Percentiles rank a stretch among this genome's conserved stretches.
Conservation (phyloP, 306 rosid genomes). For the Cucumis melo region DNA sequence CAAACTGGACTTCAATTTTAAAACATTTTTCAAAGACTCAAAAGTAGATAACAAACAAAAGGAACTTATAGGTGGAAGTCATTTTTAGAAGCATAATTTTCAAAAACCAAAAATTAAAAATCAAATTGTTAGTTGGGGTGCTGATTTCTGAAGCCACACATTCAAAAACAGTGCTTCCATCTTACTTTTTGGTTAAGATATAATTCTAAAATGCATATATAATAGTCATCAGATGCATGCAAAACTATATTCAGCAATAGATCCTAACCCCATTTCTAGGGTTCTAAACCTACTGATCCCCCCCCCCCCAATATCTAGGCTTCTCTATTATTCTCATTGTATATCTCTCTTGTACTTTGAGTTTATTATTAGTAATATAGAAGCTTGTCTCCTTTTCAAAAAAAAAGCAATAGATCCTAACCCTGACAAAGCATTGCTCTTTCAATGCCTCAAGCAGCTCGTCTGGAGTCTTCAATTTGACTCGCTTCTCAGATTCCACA, state of each 20-base stretch:
- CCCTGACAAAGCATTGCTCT: constrained; percentile 65
- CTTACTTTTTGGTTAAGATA: neutral
- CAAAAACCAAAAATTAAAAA: too few relatives aligned
- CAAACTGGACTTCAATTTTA: too few relatives aligned
- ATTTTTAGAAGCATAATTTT: too few relatives aligned
- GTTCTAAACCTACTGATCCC: too few relatives aligned
- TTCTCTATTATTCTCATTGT: too few relatives aligned
- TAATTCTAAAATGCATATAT: neutral
- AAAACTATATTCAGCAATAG: constrained; percentile 7
- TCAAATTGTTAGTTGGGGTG: neutral
- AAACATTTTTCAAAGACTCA: too few relatives aligned
- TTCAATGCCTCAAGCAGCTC: constrained; percentile 73
- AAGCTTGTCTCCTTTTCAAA: too few relatives aligned
- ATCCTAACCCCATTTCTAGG: constrained; percentile 75
- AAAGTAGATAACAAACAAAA: too few relatives aligned
- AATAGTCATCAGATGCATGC: neutral
- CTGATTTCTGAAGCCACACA: neutral
- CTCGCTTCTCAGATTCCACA: constrained; percentile 63
- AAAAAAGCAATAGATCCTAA: constrained; percentile 30
- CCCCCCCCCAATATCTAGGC: too few relatives aligned
- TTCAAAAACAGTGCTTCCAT: neutral
- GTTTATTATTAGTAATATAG: too few relatives aligned
- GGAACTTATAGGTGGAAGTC: too few relatives aligned
- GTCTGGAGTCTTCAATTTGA: constrained; percentile 86
- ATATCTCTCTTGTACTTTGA: too few relatives aligned